Evolutionary conservation across 139 green algal genomes (phyloP), one percentile per base, ranked within the genome.

Genomic region (Tetraselmis chui): DNA sequence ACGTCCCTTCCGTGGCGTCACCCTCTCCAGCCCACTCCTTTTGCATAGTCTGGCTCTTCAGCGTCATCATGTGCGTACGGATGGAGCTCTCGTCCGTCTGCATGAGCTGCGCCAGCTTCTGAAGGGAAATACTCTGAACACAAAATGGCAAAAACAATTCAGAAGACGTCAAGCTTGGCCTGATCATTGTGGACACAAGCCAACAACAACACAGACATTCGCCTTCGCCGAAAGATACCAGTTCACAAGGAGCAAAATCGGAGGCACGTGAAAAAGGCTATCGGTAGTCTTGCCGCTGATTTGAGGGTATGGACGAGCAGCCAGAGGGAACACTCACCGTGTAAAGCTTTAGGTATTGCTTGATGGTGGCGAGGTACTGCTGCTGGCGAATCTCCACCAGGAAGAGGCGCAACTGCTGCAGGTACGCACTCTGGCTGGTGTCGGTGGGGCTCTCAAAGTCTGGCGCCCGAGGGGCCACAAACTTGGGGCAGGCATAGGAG

Each of bases 401-500:
- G 89, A 99, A 99, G 29, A 91, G 83, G 79, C 89, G 86, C 32
- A 98, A 91, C 92, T 99, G 96, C 31, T 91, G 83, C 59, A 92
- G 88, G 88, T 97, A 99, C 0, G 95, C 94, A 81, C 96, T 85
- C 90, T 96, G 87, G 85, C 96, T 96, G 82, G 91, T 94, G 89
- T 98, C 96, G 77, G 59, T 81, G 26, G 87, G 85, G 79, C 91
- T 92, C 83, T 92, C 89, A 76, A 89, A 94, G 29, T 90, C 87
- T 22, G 93, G 95, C 30, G 90, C 87, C 22, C 76, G 59, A 0
- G 91, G 76, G 0, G 91, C 95, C 80, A 98, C 91, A 88, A 99
- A 99, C 89, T 98, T 99, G 84, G 97, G 97, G 89, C 96, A 99
- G 26, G 91, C 92, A 83, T 97, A 97, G 1, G 89, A 90, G 87